Evolutionary conservation across 2,329 filamentous ascomycete genomes (phyloP), one percentile per base, ranked within the genome.

Genomic region (Emmonsia crescens): DNA sequence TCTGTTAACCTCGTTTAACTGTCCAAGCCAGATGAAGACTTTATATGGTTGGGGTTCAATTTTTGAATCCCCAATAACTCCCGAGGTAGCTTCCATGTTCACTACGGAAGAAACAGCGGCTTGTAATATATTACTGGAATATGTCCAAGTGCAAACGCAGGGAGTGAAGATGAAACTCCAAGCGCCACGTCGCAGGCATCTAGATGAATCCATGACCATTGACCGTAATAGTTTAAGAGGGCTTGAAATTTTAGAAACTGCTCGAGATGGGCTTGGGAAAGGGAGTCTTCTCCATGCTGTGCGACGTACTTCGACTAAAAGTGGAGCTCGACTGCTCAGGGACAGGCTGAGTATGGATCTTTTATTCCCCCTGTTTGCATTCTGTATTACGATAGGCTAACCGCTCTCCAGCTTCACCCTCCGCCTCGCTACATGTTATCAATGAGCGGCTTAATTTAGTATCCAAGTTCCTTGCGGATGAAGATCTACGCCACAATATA

Each of bases 201-300:
- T 84, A 59, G 80, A 89, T 70, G 85, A 95, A 64, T 85, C 88
- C 65, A 94, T 99, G 89, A 83, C 79, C 58, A 95, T 99, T 66
- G 94, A 99, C 76, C 92, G 88, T 71, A 96, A 92, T 70, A 96
- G 89, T 66, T 82, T 99, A 76, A 84, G 89, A 63, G 90, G 92
- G 0, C 80, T 99, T 4, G 94, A 99, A 74, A 89, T 99, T 66
- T 86, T 90, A 66, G 85, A 86, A 71, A 97, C 94, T 0, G 85
- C 96, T 58, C 84, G 88, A 57, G 93, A 97, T 68, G 86, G 89
- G 2, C 75, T 82, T 24, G 88, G 88, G 46, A 86, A 88, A 65
- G 94, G 94, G 5, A 96, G 92, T 70, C 78, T 99, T 51, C 78
- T 99, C 44, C 91, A 97, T 75, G 89, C 91, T n/a, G 83, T 97